Conservation (phyloP, 768 basidiomycete species). For the Ramaria rubella region DNA sequence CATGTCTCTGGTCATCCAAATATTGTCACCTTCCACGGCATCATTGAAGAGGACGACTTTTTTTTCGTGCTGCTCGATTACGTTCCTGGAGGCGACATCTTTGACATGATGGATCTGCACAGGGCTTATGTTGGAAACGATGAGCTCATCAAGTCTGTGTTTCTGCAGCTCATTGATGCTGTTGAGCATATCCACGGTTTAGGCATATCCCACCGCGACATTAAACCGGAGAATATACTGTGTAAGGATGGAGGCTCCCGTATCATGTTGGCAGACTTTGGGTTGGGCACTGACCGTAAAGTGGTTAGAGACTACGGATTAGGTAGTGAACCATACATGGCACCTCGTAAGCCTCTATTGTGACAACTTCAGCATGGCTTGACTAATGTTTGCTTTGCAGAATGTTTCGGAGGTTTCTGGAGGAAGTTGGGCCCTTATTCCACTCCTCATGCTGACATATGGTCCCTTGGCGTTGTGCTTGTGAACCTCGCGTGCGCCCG, state of each 20-base stretch:
- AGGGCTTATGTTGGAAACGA: slow-evolving; percentile 81
- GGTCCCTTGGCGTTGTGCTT: slow-evolving; percentile 77
- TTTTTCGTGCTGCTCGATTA: slow-evolving; percentile 62
- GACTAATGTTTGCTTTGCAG: slow-evolving; percentile 25
- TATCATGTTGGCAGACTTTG: slow-evolving; percentile 90
- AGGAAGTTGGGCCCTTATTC: slow-evolving; percentile 29
- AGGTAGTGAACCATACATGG: slow-evolving; percentile 62
- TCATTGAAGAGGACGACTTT: slow-evolving; percentile 52
- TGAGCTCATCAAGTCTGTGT: slow-evolving; percentile 78
- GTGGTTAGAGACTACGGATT: slow-evolving; percentile 46
- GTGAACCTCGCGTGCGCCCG: slow-evolving; percentile 75
- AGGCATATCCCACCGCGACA: slow-evolving; percentile 92
- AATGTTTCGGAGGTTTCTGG: slow-evolving; percentile 41
- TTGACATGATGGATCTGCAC: slow-evolving; percentile 78
- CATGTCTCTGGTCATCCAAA: background rate
- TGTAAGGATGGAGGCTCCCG: slow-evolving; percentile 72
- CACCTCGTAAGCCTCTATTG: slow-evolving; percentile 45
- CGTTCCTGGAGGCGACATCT: slow-evolving; percentile 70
- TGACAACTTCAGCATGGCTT: background rate
- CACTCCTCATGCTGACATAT: slow-evolving; percentile 48
- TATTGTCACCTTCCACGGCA: slow-evolving; percentile 62
- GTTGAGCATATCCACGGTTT: slow-evolving; percentile 88
- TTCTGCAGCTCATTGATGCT: slow-evolving; percentile 88
- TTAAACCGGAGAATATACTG: slow-evolving; percentile 95
- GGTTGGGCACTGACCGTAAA: slow-evolving; percentile 47